These are phyloP conservation scores for Capronia coronata DNA, from an alignment of 2,329 filamentous ascomycete species.

Conservation along the genomic window DNA sequence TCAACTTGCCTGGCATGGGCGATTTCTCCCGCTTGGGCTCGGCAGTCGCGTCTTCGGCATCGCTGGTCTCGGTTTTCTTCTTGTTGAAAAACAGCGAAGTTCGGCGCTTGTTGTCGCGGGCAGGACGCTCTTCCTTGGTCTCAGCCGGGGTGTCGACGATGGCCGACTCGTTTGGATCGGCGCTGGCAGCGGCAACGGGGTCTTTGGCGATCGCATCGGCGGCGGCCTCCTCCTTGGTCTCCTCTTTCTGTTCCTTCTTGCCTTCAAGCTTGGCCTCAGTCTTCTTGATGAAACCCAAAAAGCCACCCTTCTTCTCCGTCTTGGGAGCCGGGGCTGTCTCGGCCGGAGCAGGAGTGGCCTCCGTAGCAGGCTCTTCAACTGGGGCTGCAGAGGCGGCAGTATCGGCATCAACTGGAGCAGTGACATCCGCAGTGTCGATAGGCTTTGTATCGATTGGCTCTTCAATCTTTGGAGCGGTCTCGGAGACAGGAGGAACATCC, in stretches of 20 bases:
- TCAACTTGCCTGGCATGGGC: conserved; percentile 32
- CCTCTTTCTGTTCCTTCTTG: conserved; percentile 27
- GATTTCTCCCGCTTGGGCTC: conserved; percentile 42
- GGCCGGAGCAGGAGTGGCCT: conserved; percentile 29
- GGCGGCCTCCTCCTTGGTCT: conserved; percentile 27
- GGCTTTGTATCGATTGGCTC: conserved; percentile 40
- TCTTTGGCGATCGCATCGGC: conserved; percentile 25
- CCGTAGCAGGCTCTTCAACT: conserved; percentile 34
- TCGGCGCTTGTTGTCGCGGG: conserved; percentile 41
- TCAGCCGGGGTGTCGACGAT: conserved; percentile 22
- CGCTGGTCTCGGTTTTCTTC: conserved; percentile 43
- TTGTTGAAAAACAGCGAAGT: conserved; percentile 52
- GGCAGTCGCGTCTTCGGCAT: conserved; percentile 41
- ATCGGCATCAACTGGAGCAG: conserved; percentile 38
- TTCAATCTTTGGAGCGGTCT: conserved; percentile 45
- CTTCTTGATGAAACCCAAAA: conserved; percentile 33
- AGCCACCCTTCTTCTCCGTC: conserved; percentile 31
- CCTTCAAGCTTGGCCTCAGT: conserved; percentile 30
- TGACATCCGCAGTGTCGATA: conserved; percentile 38
- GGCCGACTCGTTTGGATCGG: conserved; percentile 20
- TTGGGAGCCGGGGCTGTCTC: conserved; percentile 32
- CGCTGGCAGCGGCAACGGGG: conserved; percentile 21
- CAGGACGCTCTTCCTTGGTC: conserved; percentile 39
- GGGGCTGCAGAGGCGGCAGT: conserved; percentile 30
- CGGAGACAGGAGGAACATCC: conserved; percentile 42